Conservation (phyloP, 352 stramenopile species). For the Phytopythium helicoides region DNA sequence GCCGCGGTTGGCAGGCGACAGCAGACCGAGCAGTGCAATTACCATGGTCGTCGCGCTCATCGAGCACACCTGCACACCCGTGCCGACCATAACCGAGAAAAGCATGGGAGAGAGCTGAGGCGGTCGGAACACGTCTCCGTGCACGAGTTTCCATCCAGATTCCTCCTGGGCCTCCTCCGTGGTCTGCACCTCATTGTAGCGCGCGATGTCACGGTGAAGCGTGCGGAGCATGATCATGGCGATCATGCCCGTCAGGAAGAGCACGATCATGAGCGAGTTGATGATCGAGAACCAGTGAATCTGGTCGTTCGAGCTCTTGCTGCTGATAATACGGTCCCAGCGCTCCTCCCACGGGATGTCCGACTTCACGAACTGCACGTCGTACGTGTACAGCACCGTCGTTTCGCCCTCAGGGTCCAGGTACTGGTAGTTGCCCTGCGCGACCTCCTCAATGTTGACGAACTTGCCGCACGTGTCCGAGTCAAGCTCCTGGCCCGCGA, state of each 20-base stretch:
- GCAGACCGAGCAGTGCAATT: conserved; percentile 93
- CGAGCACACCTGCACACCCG: conserved; percentile 94
- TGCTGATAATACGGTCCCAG: conserved; percentile 99
- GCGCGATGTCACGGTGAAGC: conserved; percentile 97
- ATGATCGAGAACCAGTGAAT: conserved; percentile 99
- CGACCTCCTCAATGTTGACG: conserved; percentile 82
- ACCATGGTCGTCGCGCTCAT: conserved; percentile 96
- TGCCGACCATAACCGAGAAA: conserved; percentile 95
- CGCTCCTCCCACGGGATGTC: conserved; percentile 96
- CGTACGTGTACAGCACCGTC: conserved; percentile 98
- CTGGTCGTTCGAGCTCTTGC: conserved; percentile 95
- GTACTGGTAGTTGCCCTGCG: conserved; percentile 84
- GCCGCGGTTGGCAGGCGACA: conserved; percentile 97
- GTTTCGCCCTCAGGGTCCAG: conserved; percentile 61
- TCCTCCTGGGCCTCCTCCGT: conserved; percentile 95
- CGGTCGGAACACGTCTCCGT: conserved; percentile 98
- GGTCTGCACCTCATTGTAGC: conserved; percentile 96
- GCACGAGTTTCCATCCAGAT: conserved; percentile 96
- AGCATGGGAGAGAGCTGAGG: conserved; percentile 92
- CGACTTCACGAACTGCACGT: conserved; percentile 95
- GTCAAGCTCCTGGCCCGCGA: conserved; percentile 74
- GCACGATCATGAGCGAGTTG: conserved; percentile 99
- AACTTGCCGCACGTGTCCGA: conserved; percentile 88
- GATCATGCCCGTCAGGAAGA: conserved; percentile 99
- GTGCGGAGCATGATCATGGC: conserved; percentile 99